Evolutionary conservation across 192 early-diverging fungal species (phyloP).

Genomic region (Podila clonocystis): DNA sequence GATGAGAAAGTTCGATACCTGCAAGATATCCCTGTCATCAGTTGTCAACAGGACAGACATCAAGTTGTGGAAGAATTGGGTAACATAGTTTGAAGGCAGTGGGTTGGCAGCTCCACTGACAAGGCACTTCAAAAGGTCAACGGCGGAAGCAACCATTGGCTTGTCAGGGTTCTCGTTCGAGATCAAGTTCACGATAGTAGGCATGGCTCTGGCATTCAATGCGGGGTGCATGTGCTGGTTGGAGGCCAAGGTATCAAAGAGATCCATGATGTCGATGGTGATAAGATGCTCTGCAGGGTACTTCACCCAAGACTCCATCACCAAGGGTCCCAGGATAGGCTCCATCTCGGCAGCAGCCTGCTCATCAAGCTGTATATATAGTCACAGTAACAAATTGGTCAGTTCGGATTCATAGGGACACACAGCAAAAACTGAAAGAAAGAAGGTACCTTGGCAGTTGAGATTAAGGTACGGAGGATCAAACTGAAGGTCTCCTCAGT

Average conservation of each 20-base stretch:
- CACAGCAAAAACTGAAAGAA: too few species aligned
- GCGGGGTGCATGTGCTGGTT: constrained; percentile 70
- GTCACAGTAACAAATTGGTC: background rate
- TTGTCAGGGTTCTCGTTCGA: constrained; percentile 43
- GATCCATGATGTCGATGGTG: constrained; percentile 77
- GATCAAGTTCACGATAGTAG: constrained; percentile 63
- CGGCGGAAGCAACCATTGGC: constrained; percentile 60
- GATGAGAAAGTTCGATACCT: constrained; percentile 49
- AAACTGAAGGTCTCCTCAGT: constrained; percentile 74
- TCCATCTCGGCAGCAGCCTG: constrained; percentile 81
- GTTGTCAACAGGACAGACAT: constrained; percentile 76
- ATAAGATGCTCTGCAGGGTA: constrained; percentile 84
- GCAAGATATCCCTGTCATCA: constrained; percentile 83
- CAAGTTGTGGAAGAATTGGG: constrained; percentile 83
- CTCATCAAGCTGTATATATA: constrained; percentile 65
- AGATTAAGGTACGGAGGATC: constrained; percentile 72
- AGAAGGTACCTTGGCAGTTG: constrained; percentile 64
- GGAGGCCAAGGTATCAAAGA: constrained; percentile 79
- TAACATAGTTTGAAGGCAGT: constrained; percentile 73
- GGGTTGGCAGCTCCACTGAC: constrained; percentile 78
- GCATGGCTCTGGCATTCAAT: constrained; percentile 80
- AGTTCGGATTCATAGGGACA: too few species aligned
- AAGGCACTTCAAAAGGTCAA: constrained; percentile 79
- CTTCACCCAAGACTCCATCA: constrained; percentile 82
- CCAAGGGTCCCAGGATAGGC: constrained; percentile 71